These are phyloP conservation scores for Cadophora sp. DNA, from an alignment of 2,329 filamentous ascomycete species.

Conservation along the genomic window DNA sequence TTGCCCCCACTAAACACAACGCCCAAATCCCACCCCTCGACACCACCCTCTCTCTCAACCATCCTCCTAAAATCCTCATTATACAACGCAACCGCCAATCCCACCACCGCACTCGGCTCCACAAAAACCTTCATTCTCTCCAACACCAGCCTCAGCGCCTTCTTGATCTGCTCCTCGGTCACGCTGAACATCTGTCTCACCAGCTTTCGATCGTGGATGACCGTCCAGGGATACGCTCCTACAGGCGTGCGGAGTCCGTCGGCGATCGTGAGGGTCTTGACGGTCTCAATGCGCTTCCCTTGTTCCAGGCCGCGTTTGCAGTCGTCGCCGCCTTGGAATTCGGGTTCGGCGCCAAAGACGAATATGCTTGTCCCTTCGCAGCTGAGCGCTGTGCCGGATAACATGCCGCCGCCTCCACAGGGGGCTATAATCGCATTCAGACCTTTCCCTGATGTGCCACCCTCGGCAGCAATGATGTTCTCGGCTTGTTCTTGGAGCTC, in stretches of 20 bases:
- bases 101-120: slow-evolving; percentile 87
- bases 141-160: slow-evolving; percentile 76
- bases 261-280: slow-evolving; percentile 82
- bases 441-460: slow-evolving; percentile 38
- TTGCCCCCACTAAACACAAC: slow-evolving; percentile 68
- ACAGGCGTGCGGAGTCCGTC: slow-evolving; percentile 89
- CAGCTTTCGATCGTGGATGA: slow-evolving; percentile 76
- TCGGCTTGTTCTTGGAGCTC: slow-evolving; percentile 80
- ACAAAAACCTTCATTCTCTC: slow-evolving; percentile 92
- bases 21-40: slow-evolving; percentile 75
- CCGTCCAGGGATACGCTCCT: slow-evolving; percentile 74
- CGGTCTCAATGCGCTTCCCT: slow-evolving; percentile 68
- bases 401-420: slow-evolving; percentile 87
- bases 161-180: slow-evolving; percentile 80
- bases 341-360: slow-evolving; percentile 89
- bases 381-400: slow-evolving; percentile 81
- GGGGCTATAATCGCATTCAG: slow-evolving; percentile 81
- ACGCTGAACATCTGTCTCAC: slow-evolving; percentile 76
- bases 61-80: slow-evolving; percentile 81
- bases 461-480: slow-evolving; percentile 52
- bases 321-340: slow-evolving; percentile 84
- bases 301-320: slow-evolving; percentile 71
- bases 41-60: slow-evolving; percentile 74
- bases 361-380: slow-evolving; percentile 72
- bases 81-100: slow-evolving; percentile 80